These are phyloP conservation scores for Rhodosporidiobolus odoratus DNA, from an alignment of 768 basidiomycete genomes.

Conservation along the genomic window DNA sequence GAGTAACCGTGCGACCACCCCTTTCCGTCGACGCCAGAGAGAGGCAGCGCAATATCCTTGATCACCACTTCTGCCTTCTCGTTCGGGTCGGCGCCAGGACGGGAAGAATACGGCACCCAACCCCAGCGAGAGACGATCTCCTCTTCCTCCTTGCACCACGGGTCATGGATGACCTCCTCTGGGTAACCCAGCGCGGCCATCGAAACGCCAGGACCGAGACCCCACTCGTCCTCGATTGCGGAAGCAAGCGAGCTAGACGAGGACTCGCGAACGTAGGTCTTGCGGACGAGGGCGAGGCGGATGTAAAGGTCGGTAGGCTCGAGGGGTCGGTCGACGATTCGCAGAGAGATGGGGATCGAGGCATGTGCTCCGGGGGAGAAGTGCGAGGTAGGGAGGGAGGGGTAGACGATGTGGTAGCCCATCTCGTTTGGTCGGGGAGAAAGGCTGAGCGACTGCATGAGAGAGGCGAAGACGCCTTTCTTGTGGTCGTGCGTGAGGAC, in stretches of 20 bases:
- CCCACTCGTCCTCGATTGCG: constrained; percentile 42
- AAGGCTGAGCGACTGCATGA: constrained; percentile 37
- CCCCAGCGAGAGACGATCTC: constrained; percentile 43
- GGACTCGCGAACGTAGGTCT: constrained; percentile 42
- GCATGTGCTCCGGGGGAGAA: constrained; percentile 39
- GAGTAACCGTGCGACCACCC: constrained; percentile 42
- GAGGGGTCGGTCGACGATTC: constrained; percentile 41
- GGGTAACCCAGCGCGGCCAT: constrained; percentile 35
- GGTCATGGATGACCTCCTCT: constrained; percentile 41
- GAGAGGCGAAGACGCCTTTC: constrained; percentile 40
- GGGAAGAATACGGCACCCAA: constrained; percentile 39
- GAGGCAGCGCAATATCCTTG: constrained; percentile 39
- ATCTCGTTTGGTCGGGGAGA: constrained; percentile 38
- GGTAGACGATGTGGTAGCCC: constrained; percentile 41
- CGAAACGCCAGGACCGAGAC: constrained; percentile 28
- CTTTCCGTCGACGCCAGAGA: constrained; percentile 27
- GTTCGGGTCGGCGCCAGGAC: constrained; percentile 38
- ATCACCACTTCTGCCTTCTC: constrained; percentile 40
- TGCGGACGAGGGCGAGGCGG: constrained; percentile 42
- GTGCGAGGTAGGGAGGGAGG: constrained; percentile 41
- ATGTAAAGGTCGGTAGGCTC: constrained; percentile 42
- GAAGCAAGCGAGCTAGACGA: constrained; percentile 12
- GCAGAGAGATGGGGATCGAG: constrained; percentile 40
- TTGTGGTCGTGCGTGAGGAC: constrained; percentile 41
- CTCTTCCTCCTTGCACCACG: constrained; percentile 42